Evolutionary conservation across 305 asterid genomes (phyloP).

Genomic region (Vinca major): DNA sequence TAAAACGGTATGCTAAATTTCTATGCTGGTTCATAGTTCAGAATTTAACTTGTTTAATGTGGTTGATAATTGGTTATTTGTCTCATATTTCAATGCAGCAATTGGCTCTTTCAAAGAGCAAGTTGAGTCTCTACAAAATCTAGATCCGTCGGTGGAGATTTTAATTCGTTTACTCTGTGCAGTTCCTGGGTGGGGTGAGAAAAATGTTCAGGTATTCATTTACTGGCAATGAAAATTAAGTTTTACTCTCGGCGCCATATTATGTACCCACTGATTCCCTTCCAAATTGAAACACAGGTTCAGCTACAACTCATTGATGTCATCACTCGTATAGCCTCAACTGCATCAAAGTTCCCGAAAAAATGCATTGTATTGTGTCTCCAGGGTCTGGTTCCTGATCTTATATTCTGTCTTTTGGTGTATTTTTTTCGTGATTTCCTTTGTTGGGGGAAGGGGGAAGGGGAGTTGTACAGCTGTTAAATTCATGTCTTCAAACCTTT

Average conservation of each 20-base stretch:
- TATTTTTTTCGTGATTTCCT: background rate
- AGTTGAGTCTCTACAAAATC: conserved; percentile 55
- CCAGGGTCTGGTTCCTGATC: conserved; percentile 38
- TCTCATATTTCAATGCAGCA: conserved; percentile 48
- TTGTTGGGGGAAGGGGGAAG: no score
- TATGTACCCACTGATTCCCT: conserved; percentile 18
- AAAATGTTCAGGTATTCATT: conserved; percentile 86
- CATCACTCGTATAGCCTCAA: conserved; percentile 68
- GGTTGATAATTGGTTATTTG: conserved; percentile 17
- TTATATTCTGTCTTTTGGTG: background rate
- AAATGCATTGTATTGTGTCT: conserved; percentile 92
- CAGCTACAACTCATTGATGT: conserved; percentile 89
- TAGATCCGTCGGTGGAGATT: conserved; percentile 74
- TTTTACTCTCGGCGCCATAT: conserved; percentile 9
- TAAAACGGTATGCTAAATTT: background rate
- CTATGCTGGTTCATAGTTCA: conserved; percentile 12
- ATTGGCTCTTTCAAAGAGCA: conserved; percentile 85
- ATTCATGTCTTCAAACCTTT: background rate
- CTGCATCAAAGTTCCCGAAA: conserved; percentile 79
- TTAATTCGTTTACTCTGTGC: conserved; percentile 82
- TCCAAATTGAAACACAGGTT: conserved; percentile 47
- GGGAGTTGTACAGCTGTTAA: background rate
- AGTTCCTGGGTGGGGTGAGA: conserved; percentile 97
- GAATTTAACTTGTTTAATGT: background rate
- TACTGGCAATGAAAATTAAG: conserved; percentile 8